Base-by-base conservation (phyloP, 352 stramenopile genomes). In the Phytophthora sojae region DNA sequence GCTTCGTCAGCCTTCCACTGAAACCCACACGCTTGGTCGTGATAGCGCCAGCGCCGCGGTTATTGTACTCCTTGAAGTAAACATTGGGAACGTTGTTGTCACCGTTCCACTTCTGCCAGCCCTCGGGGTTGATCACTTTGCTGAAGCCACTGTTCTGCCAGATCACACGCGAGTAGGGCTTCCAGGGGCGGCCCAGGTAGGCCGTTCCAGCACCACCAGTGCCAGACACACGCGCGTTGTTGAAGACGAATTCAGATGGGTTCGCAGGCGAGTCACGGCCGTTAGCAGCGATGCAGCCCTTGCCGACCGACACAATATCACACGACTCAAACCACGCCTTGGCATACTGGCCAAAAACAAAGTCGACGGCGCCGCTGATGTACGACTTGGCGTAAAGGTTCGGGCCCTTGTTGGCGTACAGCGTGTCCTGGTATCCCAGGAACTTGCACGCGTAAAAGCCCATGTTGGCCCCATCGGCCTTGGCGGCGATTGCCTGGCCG, bases 371-470 rank as follows among this genome's bases (percentile, higher is more conserved):
- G 11, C 44, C 44, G n/a, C n/a, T 50, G 11, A 50, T 50, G n/a
- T 50, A 50, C 7, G 44, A 50, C 44, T 25, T 50, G n/a, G 44
- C 44, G 19, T 51, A 59, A 3, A 59, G 8, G 17, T 19, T 39
- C 1, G 29, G 53, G 2, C 53, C 53, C 30, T 59, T 29, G 53
- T 59, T 59, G 1, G 53, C 53, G n/a, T 59, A 59, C 2, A 59
- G 9, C 8, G 53, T 59, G 5, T 59, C 53, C 29, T 59, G 53
- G 53, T 59, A 59, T 0, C 53, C 37, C 1, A 9, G 32, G 12
- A 59, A 26, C 8, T 59, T 59, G 53, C 53, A 59, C 6, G 53
- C 53, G 30, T 51, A 51, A 2, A 51, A 51, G 19, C 44, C 44
- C 8, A 6, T 9, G n/a, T 51, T 51, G n/a, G n/a, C 44, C 6